Percentiles rank a stretch among this genome's conserved stretches.
These are phyloP conservation scores for Volvox carteri DNA, from an alignment of 163 green algal genomes.

Conservation along the genomic window DNA sequence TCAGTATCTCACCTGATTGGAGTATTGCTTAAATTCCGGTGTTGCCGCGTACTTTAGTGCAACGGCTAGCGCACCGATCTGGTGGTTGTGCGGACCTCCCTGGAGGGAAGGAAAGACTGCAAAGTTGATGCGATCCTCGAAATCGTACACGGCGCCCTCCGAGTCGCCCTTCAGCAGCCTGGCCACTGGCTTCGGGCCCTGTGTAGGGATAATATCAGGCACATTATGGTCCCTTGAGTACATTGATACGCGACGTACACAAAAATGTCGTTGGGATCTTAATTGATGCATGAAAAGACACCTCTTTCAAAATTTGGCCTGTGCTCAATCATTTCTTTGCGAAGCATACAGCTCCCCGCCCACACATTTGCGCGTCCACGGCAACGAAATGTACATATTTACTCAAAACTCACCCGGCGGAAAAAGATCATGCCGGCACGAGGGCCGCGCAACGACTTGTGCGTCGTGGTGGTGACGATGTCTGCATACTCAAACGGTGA, in stretches of 20 bases:
- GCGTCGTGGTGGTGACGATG: slow-evolving; percentile 97
- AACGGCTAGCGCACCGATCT: slow-evolving; percentile 94
- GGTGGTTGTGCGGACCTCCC: slow-evolving; percentile 97
- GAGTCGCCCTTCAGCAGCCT: slow-evolving; percentile 83
- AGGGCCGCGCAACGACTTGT: slow-evolving; percentile 97
- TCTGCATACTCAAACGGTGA: slow-evolving; percentile 90
- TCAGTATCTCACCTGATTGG: slow-evolving; percentile 79
- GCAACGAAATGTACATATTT: too few species aligned
- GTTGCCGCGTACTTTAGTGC: slow-evolving; percentile 88
- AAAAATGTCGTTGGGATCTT: too few species aligned
- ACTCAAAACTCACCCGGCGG: slow-evolving; percentile 79
- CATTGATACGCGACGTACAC: not conserved
- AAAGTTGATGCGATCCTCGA: slow-evolving; percentile 92
- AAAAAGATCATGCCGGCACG: slow-evolving; percentile 98
- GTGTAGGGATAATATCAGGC: slow-evolving; percentile 9
- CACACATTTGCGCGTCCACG: too few species aligned
- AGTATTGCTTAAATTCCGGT: slow-evolving; percentile 92
- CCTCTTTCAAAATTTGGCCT: too few species aligned
- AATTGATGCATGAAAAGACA: too few species aligned
- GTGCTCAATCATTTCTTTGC: too few species aligned
- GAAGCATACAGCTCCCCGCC: too few species aligned
- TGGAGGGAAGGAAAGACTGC: slow-evolving; percentile 96
- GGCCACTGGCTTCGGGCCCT: slow-evolving; percentile 84
- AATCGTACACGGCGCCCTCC: slow-evolving; percentile 82
- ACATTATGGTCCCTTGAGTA: too few species aligned